Evolutionary conservation across 345 rosid species (phyloP), one percentile per base, ranked within the genome.

Genomic region (Kandelia obovata): DNA sequence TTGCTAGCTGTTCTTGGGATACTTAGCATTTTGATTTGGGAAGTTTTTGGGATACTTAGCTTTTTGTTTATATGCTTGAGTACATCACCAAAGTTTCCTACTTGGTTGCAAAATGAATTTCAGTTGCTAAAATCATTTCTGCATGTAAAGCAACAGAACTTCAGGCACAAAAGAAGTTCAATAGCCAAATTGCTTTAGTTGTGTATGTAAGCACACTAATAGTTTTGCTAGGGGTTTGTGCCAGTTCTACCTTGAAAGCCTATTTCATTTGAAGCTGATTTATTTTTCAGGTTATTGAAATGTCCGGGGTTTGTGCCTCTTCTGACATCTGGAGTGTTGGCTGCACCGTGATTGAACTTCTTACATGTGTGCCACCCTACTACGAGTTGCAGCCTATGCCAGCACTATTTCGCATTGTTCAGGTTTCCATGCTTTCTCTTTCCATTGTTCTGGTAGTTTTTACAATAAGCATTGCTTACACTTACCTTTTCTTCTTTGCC

Each of bases 321-420:
- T 96, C 99, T 52, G 99, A 96, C 78, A 96, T 96, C 72, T 95
- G 98, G 99, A 90, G 99, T 75, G 99, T 96, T 78, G 99, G 99
- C 71, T 96, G 99, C 78, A 96, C 99, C 17, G 99, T 96, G 77
- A 89, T 96, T 49, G 99, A 96, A 76, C 98, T 96, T 69, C 89
- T 96, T 55, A 96, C 98, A 3, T 86, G 98, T 68, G 96, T 88
- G 73, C 99, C 99, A 70, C 99, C 99, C 15, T 96, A 96, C 85
- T 96, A 90, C 77, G 99, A 96, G 73, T 81, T 96, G 83, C 96
- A 90, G 75, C 98, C 99, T 61, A 92, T 88, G 98, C 96, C 96
- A 43, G 99, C 99, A 53, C 94, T 96, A 35, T 96, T 86, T 75
- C 98, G 97, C 66, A 96, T 92, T 64, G 99, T 96, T 80, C 99